A percentile compares a stretch with the other conserved stretches of the same genome.
phyloP scores from a whole-genome alignment of 1,139 yeast genomes.

The Hanseniaspora gamundiae region DNA sequence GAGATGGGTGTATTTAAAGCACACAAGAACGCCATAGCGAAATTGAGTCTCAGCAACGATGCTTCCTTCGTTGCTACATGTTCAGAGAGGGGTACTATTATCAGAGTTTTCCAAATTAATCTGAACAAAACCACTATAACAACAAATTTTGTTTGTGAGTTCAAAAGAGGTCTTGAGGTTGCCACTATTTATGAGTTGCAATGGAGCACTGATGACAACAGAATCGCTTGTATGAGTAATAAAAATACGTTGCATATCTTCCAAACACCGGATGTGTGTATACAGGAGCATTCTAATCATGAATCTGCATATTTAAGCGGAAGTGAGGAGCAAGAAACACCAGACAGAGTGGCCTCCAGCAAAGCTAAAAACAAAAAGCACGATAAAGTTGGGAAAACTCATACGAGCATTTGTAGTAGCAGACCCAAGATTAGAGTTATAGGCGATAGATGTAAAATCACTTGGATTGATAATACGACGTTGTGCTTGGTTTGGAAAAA shows the following conservation, averaged over 20 bases:
- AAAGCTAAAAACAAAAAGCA: conserved; percentile 2
- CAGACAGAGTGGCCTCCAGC: conserved; percentile 1
- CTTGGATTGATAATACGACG: neutral
- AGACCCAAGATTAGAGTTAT: conserved; percentile 1
- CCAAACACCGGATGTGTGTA: conserved; percentile 28
- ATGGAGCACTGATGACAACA: conserved; percentile 63
- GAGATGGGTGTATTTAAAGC: conserved; percentile 45
- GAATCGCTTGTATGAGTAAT: conserved; percentile 77
- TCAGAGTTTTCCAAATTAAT: conserved; percentile 34
- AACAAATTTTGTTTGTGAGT: conserved; percentile 57
- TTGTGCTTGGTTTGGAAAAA: neutral
- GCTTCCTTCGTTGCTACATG: conserved; percentile 73
- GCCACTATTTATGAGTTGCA: conserved; percentile 75
- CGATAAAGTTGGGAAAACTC: conserved; percentile 24
- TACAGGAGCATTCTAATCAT: neutral
- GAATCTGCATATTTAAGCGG: conserved; percentile 4
- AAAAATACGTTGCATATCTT: conserved; percentile 82
- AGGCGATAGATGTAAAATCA: conserved; percentile 5
- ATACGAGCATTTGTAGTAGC: neutral
- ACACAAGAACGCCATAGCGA: conserved; percentile 56
- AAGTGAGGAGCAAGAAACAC: conserved; percentile 2
- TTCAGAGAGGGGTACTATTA: conserved; percentile 67
- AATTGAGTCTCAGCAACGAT: conserved; percentile 46
- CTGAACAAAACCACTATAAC: conserved; percentile 70
- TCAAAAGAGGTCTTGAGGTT: conserved; percentile 77